Evolutionary conservation across 2,329 filamentous ascomycete species (phyloP).

Genomic region (Ophiostoma sp.): DNA sequence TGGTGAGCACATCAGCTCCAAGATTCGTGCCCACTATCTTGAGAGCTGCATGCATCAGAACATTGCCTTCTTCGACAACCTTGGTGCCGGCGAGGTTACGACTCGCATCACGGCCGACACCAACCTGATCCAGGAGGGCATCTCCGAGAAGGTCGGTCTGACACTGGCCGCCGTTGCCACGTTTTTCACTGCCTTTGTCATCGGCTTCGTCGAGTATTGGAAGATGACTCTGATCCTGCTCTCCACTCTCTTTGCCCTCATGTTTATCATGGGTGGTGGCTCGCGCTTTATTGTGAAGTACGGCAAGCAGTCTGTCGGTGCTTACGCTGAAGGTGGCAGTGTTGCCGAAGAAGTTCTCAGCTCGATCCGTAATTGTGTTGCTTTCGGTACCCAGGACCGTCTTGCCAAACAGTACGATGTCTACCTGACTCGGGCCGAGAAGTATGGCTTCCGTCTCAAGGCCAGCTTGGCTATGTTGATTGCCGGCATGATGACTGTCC

Average conservation of each 20-base stretch:
- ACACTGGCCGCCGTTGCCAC: constrained; percentile 71
- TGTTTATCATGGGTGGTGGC: constrained; percentile 68
- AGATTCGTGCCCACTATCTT: constrained; percentile 78
- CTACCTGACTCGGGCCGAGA: constrained; percentile 67
- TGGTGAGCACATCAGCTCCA: constrained; percentile 70
- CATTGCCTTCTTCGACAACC: constrained; percentile 87
- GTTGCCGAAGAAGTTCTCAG: constrained; percentile 92
- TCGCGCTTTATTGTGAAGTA: constrained; percentile 73
- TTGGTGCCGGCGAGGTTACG: constrained; percentile 88
- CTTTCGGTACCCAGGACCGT: constrained; percentile 89
- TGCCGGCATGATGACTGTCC: constrained; percentile 71
- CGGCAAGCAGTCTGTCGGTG: constrained; percentile 69
- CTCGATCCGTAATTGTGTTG: constrained; percentile 85
- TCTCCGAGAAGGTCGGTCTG: constrained; percentile 81
- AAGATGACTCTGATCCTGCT: constrained; percentile 84
- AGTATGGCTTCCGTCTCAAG: constrained; percentile 72
- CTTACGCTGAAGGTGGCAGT: constrained; percentile 79
- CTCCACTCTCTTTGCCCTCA: constrained; percentile 73
- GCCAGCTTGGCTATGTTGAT: constrained; percentile 70
- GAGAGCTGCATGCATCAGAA: constrained; percentile 80
- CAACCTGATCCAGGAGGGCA: constrained; percentile 87
- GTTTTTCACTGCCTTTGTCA: constrained; percentile 82
- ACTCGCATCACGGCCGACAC: constrained; percentile 92
- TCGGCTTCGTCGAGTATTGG: constrained; percentile 88
- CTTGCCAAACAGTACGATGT: constrained; percentile 79